Percentiles rank a stretch among this genome's conserved stretches.
These are phyloP conservation scores for Boletus subcaerulescens DNA, from an alignment of 768 basidiomycete genomes.

Conservation along the genomic window DNA sequence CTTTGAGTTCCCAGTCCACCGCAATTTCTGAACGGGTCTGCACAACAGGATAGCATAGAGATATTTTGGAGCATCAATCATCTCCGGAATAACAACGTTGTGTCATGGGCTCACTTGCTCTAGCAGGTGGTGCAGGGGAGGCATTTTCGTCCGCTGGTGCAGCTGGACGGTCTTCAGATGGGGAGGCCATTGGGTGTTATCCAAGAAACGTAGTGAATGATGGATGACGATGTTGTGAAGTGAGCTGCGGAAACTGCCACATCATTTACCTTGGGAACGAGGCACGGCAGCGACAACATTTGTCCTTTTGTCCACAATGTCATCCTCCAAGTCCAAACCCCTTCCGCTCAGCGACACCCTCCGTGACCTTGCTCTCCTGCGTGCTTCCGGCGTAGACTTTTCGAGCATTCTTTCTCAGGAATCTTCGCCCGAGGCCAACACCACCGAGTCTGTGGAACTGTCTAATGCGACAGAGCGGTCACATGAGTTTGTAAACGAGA, in stretches of 20 bases:
- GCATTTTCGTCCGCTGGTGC: background rate
- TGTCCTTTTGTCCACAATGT: slow-evolving; percentile 10
- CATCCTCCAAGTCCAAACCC: slow-evolving; percentile 37
- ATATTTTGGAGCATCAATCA: too few species aligned
- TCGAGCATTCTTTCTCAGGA: slow-evolving; percentile 26
- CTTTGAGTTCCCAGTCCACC: too few species aligned
- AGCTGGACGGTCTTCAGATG: slow-evolving; percentile 6
- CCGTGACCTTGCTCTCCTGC: slow-evolving; percentile 69
- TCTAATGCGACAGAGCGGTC: slow-evolving; percentile 40
- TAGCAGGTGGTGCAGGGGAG: background rate
- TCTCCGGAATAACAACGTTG: slow-evolving; percentile 14
- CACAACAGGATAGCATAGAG: too few species aligned
- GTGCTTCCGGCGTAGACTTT: slow-evolving; percentile 52
- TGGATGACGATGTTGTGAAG: too few species aligned
- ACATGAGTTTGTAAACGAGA: slow-evolving; percentile 55
- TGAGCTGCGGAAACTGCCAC: too few species aligned
- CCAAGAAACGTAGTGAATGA: background rate
- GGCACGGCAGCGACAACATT: too few species aligned
- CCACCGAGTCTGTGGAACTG: slow-evolving; percentile 10
- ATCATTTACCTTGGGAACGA: background rate
- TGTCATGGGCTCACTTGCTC: slow-evolving; percentile 19
- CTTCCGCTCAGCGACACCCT: slow-evolving; percentile 57
- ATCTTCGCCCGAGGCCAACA: background rate
- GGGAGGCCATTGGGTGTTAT: slow-evolving; percentile 7
- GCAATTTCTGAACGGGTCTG: too few species aligned